Conservation (phyloP, 768 basidiomycete genomes). For the Lactarius pseudohatsudake region DNA sequence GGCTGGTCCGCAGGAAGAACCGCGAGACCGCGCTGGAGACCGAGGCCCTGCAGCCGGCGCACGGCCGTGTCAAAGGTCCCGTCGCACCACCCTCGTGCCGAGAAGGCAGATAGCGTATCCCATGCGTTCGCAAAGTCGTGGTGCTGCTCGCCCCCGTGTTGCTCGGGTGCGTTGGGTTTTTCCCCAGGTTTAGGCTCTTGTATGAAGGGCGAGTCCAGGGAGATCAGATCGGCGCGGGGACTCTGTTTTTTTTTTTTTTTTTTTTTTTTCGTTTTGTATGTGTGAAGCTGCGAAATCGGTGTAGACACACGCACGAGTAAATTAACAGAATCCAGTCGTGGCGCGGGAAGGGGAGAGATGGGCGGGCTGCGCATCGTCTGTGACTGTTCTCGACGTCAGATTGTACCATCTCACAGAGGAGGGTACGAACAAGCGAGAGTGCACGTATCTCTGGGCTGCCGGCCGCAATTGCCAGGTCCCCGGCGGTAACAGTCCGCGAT, state of each 20-base stretch:
- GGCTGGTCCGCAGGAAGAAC: constrained; percentile 54
- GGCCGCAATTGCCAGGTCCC: constrained; percentile 30
- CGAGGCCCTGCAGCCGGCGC: constrained; percentile 51
- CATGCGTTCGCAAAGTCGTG: constrained; percentile 58
- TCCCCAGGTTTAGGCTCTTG: constrained; percentile 39
- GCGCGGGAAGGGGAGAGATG: constrained; percentile 23
- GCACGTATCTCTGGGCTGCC: constrained; percentile 28
- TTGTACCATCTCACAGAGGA: not conserved
- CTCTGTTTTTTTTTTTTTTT: no score
- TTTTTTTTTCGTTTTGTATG: not conserved
- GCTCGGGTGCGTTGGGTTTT: constrained; percentile 6
- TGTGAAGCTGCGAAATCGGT: not conserved
- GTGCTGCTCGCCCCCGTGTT: constrained; percentile 27
- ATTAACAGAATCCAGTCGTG: constrained; percentile 1
- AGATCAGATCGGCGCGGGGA: constrained; percentile 58
- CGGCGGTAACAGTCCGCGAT: constrained; percentile 27
- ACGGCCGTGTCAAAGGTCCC: constrained; percentile 53
- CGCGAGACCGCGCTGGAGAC: constrained; percentile 39
- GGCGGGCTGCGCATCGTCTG: constrained; percentile 8
- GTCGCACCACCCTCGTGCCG: constrained; percentile 68
- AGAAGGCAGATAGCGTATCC: constrained; percentile 47
- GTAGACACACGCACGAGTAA: constrained; percentile 1
- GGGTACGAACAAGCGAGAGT: constrained; percentile 24
- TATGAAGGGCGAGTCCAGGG: constrained; percentile 70
- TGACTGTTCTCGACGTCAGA: not conserved